Conservation (phyloP, 345 rosid species). For the Salix purpurea region DNA sequence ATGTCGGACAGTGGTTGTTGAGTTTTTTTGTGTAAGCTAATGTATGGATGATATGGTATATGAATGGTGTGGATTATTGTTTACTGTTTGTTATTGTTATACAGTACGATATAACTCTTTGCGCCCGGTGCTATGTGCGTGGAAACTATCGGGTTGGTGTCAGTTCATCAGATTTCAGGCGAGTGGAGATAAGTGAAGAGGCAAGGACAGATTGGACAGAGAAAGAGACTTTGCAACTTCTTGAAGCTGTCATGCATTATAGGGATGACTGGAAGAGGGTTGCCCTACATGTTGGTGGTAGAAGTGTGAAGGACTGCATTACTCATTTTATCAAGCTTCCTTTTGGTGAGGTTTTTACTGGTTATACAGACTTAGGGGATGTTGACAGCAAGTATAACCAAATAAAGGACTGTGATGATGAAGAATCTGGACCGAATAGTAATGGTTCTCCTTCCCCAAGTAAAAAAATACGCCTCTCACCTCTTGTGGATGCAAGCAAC, state of each 20-base stretch:
- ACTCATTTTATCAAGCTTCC: constrained; percentile 80
- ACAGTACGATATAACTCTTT: constrained; percentile 79
- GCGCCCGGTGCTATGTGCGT: constrained; percentile 93
- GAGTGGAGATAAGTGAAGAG: constrained; percentile 79
- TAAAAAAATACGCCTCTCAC: constrained; percentile 64
- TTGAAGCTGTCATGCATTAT: constrained; percentile 73
- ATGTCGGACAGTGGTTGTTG: too few species aligned
- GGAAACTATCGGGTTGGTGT: constrained; percentile 77
- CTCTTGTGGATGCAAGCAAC: constrained; percentile 94
- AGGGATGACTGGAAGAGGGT: constrained; percentile 94
- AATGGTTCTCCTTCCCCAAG: constrained; percentile 26
- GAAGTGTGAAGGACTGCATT: constrained; percentile 80
- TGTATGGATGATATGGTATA: too few species aligned
- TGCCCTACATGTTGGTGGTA: constrained; percentile 73
- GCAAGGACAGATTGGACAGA: constrained; percentile 69
- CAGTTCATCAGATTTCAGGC: constrained; percentile 71
- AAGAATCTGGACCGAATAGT: constrained; percentile 37
- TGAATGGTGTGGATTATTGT: too few species aligned
- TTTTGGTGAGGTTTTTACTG: constrained; percentile 64
- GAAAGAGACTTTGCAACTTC: constrained; percentile 68
- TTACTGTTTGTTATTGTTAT: neutral
- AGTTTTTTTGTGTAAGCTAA: too few species aligned
- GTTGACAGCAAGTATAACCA: constrained; percentile 28
- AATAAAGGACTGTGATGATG: constrained; percentile 26
- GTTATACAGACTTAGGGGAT: constrained; percentile 42